Evolutionary conservation across 495 filamentous ascomycete species (phyloP).

Genomic region (Aspergillus sparsus): DNA sequence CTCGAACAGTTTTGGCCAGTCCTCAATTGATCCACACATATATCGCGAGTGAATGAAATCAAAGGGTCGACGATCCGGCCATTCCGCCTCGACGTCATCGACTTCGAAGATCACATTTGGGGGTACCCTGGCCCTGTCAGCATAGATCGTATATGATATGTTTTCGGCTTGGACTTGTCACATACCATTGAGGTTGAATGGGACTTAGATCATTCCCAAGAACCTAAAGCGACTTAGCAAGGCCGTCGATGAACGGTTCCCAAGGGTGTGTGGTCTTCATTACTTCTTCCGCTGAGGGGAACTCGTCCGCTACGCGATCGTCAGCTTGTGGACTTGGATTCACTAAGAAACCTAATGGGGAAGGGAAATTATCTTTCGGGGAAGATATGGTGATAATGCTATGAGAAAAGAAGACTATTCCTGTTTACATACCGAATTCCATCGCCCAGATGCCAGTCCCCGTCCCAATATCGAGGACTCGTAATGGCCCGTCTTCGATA

Average conservation of each 20-base stretch:
- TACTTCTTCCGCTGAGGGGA: background rate
- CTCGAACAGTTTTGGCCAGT: constrained; percentile 48
- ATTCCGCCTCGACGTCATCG: constrained; percentile 49
- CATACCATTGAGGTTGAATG: constrained; percentile 33
- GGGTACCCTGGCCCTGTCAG: constrained; percentile 35
- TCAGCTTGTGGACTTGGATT: background rate
- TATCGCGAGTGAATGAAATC: constrained; percentile 59
- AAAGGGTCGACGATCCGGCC: constrained; percentile 47
- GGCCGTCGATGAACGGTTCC: no score
- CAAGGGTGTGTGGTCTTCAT: background rate
- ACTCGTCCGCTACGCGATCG: constrained; percentile 7
- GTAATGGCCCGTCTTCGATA: constrained; percentile 33
- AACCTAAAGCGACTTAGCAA: constrained; percentile 9
- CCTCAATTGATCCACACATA: constrained; percentile 49
- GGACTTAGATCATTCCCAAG: constrained; percentile 32
- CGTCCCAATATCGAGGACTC: constrained; percentile 47
- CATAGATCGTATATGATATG: no score
- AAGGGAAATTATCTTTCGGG: no score
- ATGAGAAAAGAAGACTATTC: background rate
- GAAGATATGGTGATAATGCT: background rate
- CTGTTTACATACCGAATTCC: constrained; percentile 31
- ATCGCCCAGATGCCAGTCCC: constrained; percentile 57
- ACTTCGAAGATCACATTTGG: constrained; percentile 55
- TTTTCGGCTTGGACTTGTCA: background rate
- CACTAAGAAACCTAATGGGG: no score